Conservation (phyloP, 2,329 filamentous ascomycete species). For the Sporothrix globosa region DNA sequence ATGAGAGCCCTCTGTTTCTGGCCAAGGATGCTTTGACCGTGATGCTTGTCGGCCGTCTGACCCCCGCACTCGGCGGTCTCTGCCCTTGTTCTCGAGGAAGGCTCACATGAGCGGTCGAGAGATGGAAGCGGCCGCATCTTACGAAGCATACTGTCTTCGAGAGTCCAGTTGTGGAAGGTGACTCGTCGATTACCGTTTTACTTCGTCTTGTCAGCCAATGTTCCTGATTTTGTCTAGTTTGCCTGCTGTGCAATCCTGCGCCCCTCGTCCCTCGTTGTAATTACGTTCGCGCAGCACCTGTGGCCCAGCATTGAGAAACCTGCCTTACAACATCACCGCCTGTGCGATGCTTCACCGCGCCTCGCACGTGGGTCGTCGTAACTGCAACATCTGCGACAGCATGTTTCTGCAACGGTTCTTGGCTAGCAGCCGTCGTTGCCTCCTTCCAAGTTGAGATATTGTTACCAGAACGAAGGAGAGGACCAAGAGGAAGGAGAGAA, state of each 20-base stretch:
- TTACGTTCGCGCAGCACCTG: slow-evolving; percentile 1
- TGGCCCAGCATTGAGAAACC: background rate
- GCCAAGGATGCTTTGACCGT: background rate
- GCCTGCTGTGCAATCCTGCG: background rate
- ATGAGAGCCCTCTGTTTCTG: background rate
- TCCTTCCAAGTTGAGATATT: slow-evolving; percentile 20
- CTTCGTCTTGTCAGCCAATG: background rate
- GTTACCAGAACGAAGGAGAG: background rate
- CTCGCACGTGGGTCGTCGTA: background rate
- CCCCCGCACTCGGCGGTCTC: background rate
- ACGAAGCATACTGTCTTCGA: slow-evolving; percentile 1
- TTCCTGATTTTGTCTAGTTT: background rate
- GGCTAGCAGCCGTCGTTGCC: background rate
- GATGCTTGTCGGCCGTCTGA: background rate
- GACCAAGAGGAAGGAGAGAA: background rate
- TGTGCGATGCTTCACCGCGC: slow-evolving; percentile 8
- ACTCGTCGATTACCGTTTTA: slow-evolving; percentile 8
- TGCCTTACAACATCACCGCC: background rate
- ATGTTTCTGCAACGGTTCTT: background rate
- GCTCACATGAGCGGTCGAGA: slow-evolving; percentile 15
- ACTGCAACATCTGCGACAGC: background rate
- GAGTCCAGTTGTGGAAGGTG: slow-evolving; percentile 29
- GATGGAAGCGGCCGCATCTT: background rate
- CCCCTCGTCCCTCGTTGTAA: background rate
- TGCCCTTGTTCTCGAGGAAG: background rate